These are phyloP conservation scores for Penicillium roqueforti DNA, from an alignment of 495 filamentous ascomycete species.

Conservation along the genomic window DNA sequence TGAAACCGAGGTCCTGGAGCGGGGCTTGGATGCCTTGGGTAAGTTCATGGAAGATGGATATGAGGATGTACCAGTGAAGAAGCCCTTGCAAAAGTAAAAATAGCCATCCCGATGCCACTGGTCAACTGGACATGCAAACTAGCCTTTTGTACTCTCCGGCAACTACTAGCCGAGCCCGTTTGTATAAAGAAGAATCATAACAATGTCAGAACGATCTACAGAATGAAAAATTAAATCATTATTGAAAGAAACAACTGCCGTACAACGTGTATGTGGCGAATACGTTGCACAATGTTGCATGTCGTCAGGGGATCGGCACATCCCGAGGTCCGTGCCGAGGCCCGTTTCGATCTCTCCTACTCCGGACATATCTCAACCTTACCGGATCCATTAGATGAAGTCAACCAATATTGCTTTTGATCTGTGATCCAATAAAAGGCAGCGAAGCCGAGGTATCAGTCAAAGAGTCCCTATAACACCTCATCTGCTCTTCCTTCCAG, in stretches of 20 bases:
- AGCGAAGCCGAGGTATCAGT: not conserved
- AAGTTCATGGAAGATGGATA: slow-evolving; percentile 60
- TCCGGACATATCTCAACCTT: not conserved
- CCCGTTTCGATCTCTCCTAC: slow-evolving; percentile 1
- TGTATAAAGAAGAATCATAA: not conserved
- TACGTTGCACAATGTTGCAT: not conserved
- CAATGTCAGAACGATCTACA: not conserved
- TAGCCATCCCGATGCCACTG: too few relatives aligned
- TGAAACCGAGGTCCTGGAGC: slow-evolving; percentile 62
- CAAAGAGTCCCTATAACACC: not conserved
- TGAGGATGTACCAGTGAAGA: slow-evolving; percentile 48
- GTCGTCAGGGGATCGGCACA: slow-evolving; percentile 3
- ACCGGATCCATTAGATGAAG: not conserved
- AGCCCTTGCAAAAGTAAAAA: slow-evolving; percentile 7
- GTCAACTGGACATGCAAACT: too few relatives aligned
- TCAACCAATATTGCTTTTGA: not conserved
- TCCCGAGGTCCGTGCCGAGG: slow-evolving; percentile 12
- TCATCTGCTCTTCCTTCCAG: not conserved
- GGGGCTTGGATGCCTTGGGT: slow-evolving; percentile 59
- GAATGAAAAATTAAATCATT: too few relatives aligned
- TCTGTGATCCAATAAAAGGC: not conserved
- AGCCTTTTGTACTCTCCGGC: not conserved
- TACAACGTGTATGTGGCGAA: not conserved
- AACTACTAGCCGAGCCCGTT: slow-evolving; percentile 3
- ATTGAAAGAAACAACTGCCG: too few relatives aligned